Evolutionary conservation across 768 basidiomycete species (phyloP).

Genomic region (Erythrobasidium yunnanense): DNA sequence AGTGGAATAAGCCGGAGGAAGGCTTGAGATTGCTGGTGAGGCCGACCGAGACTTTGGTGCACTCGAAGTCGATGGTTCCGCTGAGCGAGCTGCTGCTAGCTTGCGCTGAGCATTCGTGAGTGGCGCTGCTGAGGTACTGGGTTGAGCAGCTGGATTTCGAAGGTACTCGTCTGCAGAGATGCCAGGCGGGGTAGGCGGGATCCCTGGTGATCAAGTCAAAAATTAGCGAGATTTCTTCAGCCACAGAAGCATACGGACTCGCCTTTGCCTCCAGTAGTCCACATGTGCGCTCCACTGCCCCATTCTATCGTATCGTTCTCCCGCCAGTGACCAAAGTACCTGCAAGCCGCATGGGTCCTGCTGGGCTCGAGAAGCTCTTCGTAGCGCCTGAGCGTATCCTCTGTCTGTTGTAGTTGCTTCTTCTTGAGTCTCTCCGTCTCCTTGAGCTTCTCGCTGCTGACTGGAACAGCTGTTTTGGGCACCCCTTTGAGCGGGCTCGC

Average conservation of each 20-base stretch:
- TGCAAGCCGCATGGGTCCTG: neutral
- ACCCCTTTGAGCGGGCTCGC: neutral
- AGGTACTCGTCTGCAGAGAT: neutral
- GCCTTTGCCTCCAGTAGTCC: slow-evolving; percentile 14
- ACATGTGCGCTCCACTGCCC: neutral
- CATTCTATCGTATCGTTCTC: neutral
- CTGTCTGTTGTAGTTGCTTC: slow-evolving; percentile 16
- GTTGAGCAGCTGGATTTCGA: neutral
- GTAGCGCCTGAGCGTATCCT: slow-evolving; percentile 13
- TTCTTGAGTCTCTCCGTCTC: slow-evolving; percentile 14
- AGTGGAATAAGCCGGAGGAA: too few relatives aligned
- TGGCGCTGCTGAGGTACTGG: neutral
- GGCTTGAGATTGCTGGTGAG: too few relatives aligned
- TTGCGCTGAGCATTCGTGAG: neutral
- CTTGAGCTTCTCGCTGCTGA: slow-evolving; percentile 7
- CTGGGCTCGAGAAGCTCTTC: slow-evolving; percentile 19
- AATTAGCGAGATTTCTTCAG: neutral
- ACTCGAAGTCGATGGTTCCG: neutral
- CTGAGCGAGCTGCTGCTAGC: neutral
- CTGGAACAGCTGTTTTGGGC: neutral
- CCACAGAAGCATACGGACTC: neutral
- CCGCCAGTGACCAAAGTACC: neutral
- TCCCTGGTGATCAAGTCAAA: neutral
- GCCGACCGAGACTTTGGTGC: too few relatives aligned
- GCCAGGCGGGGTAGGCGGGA: neutral